Base-by-base conservation (phyloP, 2,329 filamentous ascomycete species). In the Pseudohalonectria lignicola region DNA sequence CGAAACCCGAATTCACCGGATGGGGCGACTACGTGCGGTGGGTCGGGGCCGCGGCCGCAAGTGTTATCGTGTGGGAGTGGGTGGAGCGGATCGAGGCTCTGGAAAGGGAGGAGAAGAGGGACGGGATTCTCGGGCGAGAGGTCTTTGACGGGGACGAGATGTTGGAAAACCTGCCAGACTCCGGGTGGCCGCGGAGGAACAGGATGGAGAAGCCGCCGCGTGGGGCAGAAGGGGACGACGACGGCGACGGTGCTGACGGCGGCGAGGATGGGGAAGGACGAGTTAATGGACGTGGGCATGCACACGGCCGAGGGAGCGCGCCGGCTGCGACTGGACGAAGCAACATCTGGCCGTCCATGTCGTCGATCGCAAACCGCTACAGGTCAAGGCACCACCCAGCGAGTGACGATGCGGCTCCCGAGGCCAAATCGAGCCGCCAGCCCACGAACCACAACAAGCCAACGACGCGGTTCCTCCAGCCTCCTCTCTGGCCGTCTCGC, bases 1-100 rank as follows among this genome's bases (percentile, higher is more conserved):
- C 82, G 8, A 81, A 90, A 50, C 82, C 86, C 19, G 79, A 86
- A 43, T 81, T 94, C 43, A 85, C 85, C 29, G 86, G 83, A 8
- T 95, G 88, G 88, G 88, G 88, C 53, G 88, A 94, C 53, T 95
- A 94, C 53, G 88, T 94, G 33, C 72, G 87, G 51, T 95, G 88
- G 88, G 88, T 94, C n/a, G 88, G 88, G 34, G 87, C 87, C 1
- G 87, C 88, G 0, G 87, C 87, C 2, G 88, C 88, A 20, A 94
- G 86, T 60, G 88, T 94, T n/a, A 85, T 94, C 17, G 88, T 95
- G 2, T 95, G 88, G 88, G 88, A 95, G 59, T 95, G 88, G 88
- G 88, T 95, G 3, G 88, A 95, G 59, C 75, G 88, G 19, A 95
- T 95, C 35, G 88, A 95, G 56, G 86, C 87, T 0, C 60, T 94